Percentiles rank a stretch among this genome's conserved stretches.
These are phyloP conservation scores for Ailanthus altissimus DNA, from an alignment of 345 rosid genomes.

Conservation along the genomic window DNA sequence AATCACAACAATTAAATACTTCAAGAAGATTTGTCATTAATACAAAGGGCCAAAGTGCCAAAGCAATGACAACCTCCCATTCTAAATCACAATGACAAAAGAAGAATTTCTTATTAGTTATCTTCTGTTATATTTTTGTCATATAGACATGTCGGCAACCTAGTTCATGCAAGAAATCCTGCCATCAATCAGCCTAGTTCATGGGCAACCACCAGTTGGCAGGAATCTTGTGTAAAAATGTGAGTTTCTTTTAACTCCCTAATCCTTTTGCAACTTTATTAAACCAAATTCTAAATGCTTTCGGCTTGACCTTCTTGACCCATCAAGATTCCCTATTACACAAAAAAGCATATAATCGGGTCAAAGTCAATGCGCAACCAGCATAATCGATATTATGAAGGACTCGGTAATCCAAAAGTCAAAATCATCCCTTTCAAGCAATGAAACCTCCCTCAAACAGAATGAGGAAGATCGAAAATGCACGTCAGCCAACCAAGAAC, in stretches of 20 bases:
- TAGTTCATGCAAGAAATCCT: not conserved
- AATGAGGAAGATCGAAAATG: not conserved
- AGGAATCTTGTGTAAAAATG: not conserved
- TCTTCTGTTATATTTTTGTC: too few relatives aligned
- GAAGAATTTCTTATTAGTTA: not conserved
- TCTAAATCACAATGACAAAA: not conserved
- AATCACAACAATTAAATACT: not conserved
- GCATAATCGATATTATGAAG: not conserved
- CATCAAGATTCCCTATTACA: not conserved
- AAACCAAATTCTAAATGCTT: not conserved
- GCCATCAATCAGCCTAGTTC: not conserved
- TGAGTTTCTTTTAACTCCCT: not conserved
- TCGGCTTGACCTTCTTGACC: not conserved
- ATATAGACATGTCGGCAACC: too few relatives aligned
- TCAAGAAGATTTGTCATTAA: not conserved
- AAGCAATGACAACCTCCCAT: not conserved
- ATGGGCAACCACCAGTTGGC: not conserved
- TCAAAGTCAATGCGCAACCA: not conserved
- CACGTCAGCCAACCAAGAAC: not conserved
- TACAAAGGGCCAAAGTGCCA: not conserved
- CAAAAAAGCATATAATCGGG: not conserved
- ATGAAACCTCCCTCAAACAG: not conserved
- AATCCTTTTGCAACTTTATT: not conserved
- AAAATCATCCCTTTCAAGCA: conserved; percentile 11
- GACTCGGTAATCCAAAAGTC: not conserved